Percentiles rank a stretch among this genome's conserved stretches.
phyloP scores from a whole-genome alignment of 1,139 yeast genomes.

The Hemisphaericaspora subhashii region DNA sequence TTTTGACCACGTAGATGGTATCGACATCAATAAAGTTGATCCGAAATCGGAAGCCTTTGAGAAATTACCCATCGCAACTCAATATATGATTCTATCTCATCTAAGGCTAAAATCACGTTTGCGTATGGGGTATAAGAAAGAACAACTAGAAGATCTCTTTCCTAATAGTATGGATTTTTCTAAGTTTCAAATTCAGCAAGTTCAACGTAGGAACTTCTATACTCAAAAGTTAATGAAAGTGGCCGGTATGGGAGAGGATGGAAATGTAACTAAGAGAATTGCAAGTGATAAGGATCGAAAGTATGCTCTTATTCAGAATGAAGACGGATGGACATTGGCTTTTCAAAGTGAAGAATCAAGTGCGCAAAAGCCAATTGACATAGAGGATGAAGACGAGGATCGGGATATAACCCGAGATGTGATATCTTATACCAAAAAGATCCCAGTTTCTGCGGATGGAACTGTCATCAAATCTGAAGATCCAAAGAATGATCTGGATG shows the following conservation, averaged over 20 bases:
- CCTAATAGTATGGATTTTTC: constrained; percentile 90
- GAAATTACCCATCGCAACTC: constrained; percentile 73
- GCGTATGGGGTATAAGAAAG: constrained; percentile 92
- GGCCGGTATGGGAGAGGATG: constrained; percentile 76
- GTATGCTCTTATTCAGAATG: constrained; percentile 73
- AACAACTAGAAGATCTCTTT: constrained; percentile 76
- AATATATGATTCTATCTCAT: constrained; percentile 83
- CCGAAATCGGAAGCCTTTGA: constrained; percentile 68
- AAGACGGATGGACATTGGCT: constrained; percentile 85
- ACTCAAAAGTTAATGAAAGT: constrained; percentile 86
- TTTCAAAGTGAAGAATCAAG: constrained; percentile 45
- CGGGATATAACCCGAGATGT: constrained; percentile 10
- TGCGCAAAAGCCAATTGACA: constrained; percentile 40
- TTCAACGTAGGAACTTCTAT: constrained; percentile 83
- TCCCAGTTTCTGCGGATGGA: no score
- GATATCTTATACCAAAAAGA: constrained; percentile 5
- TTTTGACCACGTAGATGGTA: constrained; percentile 67
- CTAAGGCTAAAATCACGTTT: constrained; percentile 81
- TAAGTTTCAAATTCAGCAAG: constrained; percentile 88
- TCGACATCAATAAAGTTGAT: constrained; percentile 68
- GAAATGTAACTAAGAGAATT: constrained; percentile 55
- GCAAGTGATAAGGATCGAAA: constrained; percentile 82
- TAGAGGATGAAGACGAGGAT: constrained; percentile 34
- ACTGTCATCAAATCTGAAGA: constrained; percentile 2
- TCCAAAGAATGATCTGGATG: constrained; percentile 1